Percentiles rank a stretch among this genome's conserved stretches.
Conservation (phyloP, 2,329 filamentous ascomycete genomes). For the Stenocarpella maydis region DNA sequence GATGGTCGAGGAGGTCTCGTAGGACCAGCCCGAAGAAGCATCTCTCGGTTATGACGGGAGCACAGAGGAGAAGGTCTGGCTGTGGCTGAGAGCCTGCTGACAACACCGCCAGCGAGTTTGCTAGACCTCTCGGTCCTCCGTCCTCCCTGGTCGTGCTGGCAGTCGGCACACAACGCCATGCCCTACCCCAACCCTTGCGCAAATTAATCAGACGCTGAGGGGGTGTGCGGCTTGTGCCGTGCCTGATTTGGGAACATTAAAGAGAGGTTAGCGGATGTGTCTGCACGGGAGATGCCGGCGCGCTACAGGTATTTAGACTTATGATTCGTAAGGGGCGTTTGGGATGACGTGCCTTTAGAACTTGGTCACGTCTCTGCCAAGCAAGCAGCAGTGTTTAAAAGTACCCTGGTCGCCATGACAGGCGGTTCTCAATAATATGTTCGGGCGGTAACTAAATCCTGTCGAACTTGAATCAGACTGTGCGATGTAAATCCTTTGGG, state of each 20-base stretch:
- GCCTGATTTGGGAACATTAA: neutral
- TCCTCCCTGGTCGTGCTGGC: neutral
- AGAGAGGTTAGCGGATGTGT: too few relatives aligned
- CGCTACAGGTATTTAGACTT: neutral
- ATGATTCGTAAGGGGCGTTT: neutral
- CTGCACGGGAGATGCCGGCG: neutral
- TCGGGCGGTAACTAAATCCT: neutral
- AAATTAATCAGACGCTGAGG: neutral
- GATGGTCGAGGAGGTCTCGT: conserved; percentile 65
- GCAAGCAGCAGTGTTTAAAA: neutral
- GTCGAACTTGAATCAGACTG: neutral
- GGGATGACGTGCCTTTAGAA: neutral
- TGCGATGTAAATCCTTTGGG: neutral
- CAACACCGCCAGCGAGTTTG: neutral
- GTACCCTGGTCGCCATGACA: neutral
- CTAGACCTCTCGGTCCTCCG: neutral
- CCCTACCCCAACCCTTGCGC: neutral
- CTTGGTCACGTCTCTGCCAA: neutral
- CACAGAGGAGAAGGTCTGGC: neutral
- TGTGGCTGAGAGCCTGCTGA: neutral
- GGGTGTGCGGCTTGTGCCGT: neutral
- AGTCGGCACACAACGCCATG: neutral
- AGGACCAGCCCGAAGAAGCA: conserved; percentile 28
- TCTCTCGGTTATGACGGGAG: neutral
- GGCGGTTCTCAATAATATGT: neutral